These are phyloP conservation scores for Henckelia pumila DNA, from an alignment of 257 asterid genomes.

Conservation along the genomic window DNA sequence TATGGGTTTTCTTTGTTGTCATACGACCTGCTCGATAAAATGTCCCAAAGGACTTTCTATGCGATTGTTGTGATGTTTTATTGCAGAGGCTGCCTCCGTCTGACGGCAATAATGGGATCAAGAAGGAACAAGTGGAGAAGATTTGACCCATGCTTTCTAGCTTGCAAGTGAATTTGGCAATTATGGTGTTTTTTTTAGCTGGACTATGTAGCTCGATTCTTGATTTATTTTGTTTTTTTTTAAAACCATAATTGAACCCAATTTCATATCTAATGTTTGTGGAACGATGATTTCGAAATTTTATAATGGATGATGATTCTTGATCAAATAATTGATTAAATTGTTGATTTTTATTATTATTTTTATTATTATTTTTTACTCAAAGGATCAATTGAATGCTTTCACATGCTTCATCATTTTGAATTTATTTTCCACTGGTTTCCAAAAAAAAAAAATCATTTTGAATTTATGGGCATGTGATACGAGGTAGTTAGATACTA, in stretches of 20 bases:
- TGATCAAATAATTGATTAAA: background rate
- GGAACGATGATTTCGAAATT: background rate
- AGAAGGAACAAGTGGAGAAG: conserved; percentile 31
- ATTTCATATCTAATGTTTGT: background rate
- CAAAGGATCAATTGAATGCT: too few species aligned
- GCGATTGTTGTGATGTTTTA: background rate
- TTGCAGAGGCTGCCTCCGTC: conserved; percentile 45
- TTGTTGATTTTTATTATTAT: too few species aligned
- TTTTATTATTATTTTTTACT: too few species aligned
- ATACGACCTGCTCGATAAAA: conserved; percentile 44
- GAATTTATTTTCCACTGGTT: too few species aligned
- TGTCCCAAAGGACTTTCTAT: conserved; percentile 20
- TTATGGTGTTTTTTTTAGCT: background rate
- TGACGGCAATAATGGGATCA: conserved; percentile 21
- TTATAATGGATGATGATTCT: background rate
- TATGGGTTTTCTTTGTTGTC: background rate
- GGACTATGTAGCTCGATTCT: too few species aligned
- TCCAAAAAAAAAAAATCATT: too few species aligned
- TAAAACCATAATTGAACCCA: too few species aligned
- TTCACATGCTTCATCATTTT: too few species aligned
- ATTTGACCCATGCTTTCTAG: background rate
- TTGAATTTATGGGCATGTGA: too few species aligned
- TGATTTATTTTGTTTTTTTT: too few species aligned
- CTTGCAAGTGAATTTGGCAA: background rate
- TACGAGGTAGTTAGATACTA: too few species aligned